Conservation (phyloP, 257 asterid genomes). For the Solanum tacnaense region DNA sequence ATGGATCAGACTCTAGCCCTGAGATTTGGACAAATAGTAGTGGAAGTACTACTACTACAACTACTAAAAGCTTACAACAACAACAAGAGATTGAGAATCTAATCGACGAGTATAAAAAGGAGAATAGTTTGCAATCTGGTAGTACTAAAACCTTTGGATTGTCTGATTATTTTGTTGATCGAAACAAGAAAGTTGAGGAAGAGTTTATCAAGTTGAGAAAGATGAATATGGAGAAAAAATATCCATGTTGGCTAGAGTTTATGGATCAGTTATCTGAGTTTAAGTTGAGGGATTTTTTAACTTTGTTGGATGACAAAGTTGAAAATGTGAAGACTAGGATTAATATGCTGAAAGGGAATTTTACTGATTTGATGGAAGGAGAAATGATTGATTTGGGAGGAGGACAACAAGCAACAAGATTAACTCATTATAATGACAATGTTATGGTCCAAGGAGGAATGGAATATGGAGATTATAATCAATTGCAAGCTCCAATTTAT, state of each 20-base stretch:
- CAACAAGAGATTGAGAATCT: conserved; percentile 20
- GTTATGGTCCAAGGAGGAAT: not conserved
- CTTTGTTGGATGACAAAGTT: conserved; percentile 8
- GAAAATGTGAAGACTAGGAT: not conserved
- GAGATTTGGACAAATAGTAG: conserved; percentile 45
- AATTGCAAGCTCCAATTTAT: not conserved
- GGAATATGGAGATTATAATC: not conserved
- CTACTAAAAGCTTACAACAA: not conserved
- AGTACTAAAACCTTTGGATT: conserved; percentile 26
- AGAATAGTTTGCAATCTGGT: conserved; percentile 25
- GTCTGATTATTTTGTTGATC: conserved; percentile 29
- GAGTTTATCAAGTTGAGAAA: conserved; percentile 30
- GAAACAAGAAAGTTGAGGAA: conserved; percentile 37
- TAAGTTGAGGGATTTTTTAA: conserved; percentile 25
- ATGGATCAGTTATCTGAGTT: conserved; percentile 9
- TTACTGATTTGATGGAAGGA: not conserved
- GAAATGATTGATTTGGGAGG: not conserved
- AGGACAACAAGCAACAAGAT: not conserved
- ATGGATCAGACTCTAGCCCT: conserved; percentile 6
- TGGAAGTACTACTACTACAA: not conserved
- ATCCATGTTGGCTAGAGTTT: conserved; percentile 20
- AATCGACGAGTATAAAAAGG: conserved; percentile 25
- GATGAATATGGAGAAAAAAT: conserved; percentile 34
- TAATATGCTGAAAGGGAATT: not conserved
- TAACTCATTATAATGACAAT: not conserved